phyloP scores from a whole-genome alignment of 768 basidiomycete species.

The Lactifluus hygrophoroides region DNA sequence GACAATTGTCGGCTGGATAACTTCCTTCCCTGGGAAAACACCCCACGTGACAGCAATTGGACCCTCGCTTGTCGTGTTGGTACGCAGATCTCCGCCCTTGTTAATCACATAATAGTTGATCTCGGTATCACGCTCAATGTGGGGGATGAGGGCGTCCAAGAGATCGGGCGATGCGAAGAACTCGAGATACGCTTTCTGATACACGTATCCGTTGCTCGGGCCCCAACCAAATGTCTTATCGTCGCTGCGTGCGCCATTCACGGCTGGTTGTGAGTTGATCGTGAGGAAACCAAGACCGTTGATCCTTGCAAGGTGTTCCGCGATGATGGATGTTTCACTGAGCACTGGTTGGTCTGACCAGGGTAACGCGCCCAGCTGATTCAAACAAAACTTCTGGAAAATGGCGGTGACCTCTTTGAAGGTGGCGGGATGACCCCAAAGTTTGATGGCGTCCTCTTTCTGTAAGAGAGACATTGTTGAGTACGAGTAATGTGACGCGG shows the following conservation, averaged over 20 bases:
- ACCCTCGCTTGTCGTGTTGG: slow-evolving; percentile 91
- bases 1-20: slow-evolving; percentile 92
- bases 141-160: slow-evolving; percentile 60
- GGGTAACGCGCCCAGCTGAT: slow-evolving; percentile 68
- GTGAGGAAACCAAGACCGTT: slow-evolving; percentile 91
- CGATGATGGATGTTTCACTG: slow-evolving; percentile 74
- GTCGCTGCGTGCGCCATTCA: slow-evolving; percentile 80
- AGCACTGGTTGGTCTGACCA: slow-evolving; percentile 93
- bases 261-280: slow-evolving; percentile 95
- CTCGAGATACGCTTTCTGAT: slow-evolving; percentile 96
- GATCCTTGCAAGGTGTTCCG: slow-evolving; percentile 69
- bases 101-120: slow-evolving; percentile 98
- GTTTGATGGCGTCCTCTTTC: slow-evolving; percentile 79
- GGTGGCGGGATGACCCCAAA: slow-evolving; percentile 79
- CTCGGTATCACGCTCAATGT: slow-evolving; percentile 78
- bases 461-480: slow-evolving; percentile 26
- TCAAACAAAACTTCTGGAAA: slow-evolving; percentile 78
- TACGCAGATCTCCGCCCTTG: slow-evolving; percentile 86
- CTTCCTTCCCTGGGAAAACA: slow-evolving; percentile 95
- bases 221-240: slow-evolving; percentile 91
- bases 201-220: slow-evolving; percentile 86
- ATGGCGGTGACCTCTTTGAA: slow-evolving; percentile 58
- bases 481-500: not conserved
- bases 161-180: slow-evolving; percentile 82
- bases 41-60: slow-evolving; percentile 99